Percentiles rank a stretch among this genome's conserved stretches.
Evolutionary conservation across 768 basidiomycete species (phyloP).

Genomic region (Filobasidium wieringae): DNA sequence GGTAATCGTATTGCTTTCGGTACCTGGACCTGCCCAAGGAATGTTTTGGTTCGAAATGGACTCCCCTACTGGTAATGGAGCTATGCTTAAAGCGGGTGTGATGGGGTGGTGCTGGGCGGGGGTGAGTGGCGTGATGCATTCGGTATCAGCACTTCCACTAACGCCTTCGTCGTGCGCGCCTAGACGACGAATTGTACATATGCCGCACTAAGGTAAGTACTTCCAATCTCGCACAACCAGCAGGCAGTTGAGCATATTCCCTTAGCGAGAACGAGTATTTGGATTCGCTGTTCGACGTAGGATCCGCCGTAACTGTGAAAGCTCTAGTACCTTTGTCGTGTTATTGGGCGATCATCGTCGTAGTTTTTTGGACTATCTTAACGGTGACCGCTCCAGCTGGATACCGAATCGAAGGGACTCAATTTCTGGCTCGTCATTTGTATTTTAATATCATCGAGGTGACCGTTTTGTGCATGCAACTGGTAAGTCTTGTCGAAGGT

Average conservation of each 20-base stretch:
- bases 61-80: slow-evolving; percentile 10
- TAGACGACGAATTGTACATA: slow-evolving; percentile 35
- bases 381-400: slow-evolving; percentile 24
- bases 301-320: slow-evolving; percentile 31
- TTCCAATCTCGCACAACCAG: background rate
- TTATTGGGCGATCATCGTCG: slow-evolving; percentile 35
- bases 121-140: background rate
- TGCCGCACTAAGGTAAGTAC: slow-evolving; percentile 29
- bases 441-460: slow-evolving; percentile 33
- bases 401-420: slow-evolving; percentile 30
- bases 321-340: slow-evolving; percentile 33
- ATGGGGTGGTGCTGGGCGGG: slow-evolving; percentile 31
- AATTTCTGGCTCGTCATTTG: slow-evolving; percentile 32
- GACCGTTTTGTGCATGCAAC: slow-evolving; percentile 30
- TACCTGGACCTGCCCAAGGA: slow-evolving; percentile 36
- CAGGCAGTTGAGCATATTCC: background rate
- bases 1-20: slow-evolving; percentile 32
- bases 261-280: slow-evolving; percentile 29
- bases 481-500: slow-evolving; percentile 6
- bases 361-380: slow-evolving; percentile 29
- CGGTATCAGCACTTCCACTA: background rate
- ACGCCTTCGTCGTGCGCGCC: background rate
- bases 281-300: slow-evolving; percentile 24
- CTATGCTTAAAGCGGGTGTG: slow-evolving; percentile 25
- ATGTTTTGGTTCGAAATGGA: slow-evolving; percentile 35